Conservation (phyloP, 164 flowering plant species). For the Macadamia tetraphylla region DNA sequence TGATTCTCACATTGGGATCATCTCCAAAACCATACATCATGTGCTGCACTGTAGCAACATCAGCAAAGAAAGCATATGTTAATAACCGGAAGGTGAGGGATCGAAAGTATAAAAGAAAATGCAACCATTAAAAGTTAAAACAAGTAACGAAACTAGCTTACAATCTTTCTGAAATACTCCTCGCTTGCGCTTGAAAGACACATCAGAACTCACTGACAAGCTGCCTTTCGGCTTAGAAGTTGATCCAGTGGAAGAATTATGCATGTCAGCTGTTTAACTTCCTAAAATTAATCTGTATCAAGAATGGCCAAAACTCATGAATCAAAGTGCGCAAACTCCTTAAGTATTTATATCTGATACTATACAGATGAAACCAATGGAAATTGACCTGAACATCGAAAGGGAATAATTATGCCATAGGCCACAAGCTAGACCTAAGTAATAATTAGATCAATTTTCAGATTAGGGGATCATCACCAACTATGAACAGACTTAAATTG, state of each 20-base stretch:
- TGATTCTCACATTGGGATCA: slow-evolving; percentile 61
- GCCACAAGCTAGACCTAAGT: too few species aligned
- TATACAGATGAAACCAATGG: too few species aligned
- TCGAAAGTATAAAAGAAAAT: background rate
- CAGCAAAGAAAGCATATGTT: background rate
- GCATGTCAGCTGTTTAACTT: slow-evolving; percentile 3
- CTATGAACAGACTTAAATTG: too few species aligned
- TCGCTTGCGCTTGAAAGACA: slow-evolving; percentile 66
- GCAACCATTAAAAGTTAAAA: too few species aligned
- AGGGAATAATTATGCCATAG: too few species aligned
- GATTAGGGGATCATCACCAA: too few species aligned
- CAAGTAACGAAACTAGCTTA: background rate
- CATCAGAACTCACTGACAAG: slow-evolving; percentile 50
- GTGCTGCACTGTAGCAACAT: slow-evolving; percentile 73
- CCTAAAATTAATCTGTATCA: background rate
- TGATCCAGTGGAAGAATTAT: slow-evolving; percentile 33
- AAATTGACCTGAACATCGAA: too few species aligned
- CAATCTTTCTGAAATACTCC: slow-evolving; percentile 71
- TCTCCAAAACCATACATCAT: slow-evolving; percentile 99
- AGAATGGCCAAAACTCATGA: background rate
- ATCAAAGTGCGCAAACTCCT: background rate
- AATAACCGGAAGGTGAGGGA: background rate
- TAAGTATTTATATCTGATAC: too few species aligned
- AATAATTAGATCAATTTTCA: too few species aligned
- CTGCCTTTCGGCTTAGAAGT: slow-evolving; percentile 50